These are phyloP conservation scores for Thalassiosira pacifica DNA, from an alignment of 352 stramenopile species.

Conservation along the genomic window DNA sequence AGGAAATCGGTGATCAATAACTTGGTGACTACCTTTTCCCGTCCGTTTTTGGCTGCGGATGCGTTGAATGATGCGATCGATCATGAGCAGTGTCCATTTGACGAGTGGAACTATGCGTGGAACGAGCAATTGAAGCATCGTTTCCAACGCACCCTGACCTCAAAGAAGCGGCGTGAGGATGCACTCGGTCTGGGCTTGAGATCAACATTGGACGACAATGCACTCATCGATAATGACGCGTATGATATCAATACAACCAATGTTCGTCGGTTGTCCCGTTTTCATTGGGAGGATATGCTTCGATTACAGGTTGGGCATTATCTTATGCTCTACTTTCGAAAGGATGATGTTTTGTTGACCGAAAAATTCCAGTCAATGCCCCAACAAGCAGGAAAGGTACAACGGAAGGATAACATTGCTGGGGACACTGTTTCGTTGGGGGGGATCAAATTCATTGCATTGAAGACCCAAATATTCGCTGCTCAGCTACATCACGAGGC, in stretches of 20 bases:
- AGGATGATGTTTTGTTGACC: neutral
- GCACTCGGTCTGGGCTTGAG: neutral
- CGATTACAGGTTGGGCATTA: neutral
- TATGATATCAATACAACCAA: neutral
- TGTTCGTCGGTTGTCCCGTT: neutral
- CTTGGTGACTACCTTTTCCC: neutral
- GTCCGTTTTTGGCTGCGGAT: neutral
- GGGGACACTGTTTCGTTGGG: neutral
- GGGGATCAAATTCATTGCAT: neutral
- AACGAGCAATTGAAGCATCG: neutral
- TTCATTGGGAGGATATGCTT: neutral
- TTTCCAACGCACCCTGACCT: no score
- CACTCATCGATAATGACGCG: neutral
- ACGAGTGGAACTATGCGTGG: neutral
- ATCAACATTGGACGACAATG: neutral
- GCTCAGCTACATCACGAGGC: neutral
- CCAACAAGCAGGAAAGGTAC: neutral
- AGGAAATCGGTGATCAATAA: neutral
- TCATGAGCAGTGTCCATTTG: neutral
- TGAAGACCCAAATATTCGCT: neutral
- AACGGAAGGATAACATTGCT: constrained; percentile 2
- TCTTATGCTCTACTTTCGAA: neutral
- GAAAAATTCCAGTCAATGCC: neutral
- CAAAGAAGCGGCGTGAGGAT: no score
- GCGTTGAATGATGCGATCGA: no score